A percentile compares a stretch with the other conserved stretches of the same genome.
Conservation (phyloP, 1,284 basidiomycete genomes). For the Cutaneotrichosporon daszewskae region DNA sequence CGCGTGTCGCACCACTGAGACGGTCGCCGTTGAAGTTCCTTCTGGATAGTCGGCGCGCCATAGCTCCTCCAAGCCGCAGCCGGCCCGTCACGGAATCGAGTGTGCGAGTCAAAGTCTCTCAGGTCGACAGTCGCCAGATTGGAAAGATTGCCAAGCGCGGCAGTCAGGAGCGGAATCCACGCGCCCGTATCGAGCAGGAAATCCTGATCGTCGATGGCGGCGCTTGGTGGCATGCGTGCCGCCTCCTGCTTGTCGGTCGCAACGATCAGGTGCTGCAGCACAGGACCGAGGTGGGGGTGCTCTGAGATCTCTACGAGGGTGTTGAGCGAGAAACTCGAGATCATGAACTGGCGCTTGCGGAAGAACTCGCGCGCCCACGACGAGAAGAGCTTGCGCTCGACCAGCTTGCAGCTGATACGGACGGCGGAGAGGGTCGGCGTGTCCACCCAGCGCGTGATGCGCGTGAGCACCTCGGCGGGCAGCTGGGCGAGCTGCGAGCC, state of each 20-base stretch:
- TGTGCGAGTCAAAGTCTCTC: constrained; percentile 44
- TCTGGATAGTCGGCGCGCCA: background rate
- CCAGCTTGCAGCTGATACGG: constrained; percentile 9
- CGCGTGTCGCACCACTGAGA: background rate
- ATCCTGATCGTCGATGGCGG: constrained; percentile 10
- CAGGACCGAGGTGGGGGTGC: background rate
- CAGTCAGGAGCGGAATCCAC: background rate
- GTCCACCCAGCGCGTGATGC: constrained; percentile 5
- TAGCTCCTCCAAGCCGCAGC: constrained; percentile 1
- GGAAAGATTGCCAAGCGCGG: background rate
- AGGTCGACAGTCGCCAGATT: constrained; percentile 50
- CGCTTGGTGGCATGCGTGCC: too few relatives aligned
- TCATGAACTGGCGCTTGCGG: constrained; percentile 23
- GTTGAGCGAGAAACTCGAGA: constrained; percentile 4
- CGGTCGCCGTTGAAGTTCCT: too few relatives aligned
- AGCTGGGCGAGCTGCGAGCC: constrained; percentile 6
- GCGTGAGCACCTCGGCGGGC: constrained; percentile 11
- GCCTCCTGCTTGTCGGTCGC: constrained; percentile 1
- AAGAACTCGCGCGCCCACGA: constrained; percentile 13
- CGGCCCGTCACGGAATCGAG: constrained; percentile 11
- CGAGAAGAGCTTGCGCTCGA: constrained; percentile 7
- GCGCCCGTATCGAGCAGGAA: constrained; percentile 1
- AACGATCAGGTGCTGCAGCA: constrained; percentile 10
- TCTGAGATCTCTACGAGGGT: constrained; percentile 10
- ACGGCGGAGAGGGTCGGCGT: constrained; percentile 7